Percentiles rank a stretch among this genome's conserved stretches.
These are phyloP conservation scores for Colletotrichum magnum DNA, from an alignment of 2,329 filamentous ascomycete genomes.

Conservation along the genomic window DNA sequence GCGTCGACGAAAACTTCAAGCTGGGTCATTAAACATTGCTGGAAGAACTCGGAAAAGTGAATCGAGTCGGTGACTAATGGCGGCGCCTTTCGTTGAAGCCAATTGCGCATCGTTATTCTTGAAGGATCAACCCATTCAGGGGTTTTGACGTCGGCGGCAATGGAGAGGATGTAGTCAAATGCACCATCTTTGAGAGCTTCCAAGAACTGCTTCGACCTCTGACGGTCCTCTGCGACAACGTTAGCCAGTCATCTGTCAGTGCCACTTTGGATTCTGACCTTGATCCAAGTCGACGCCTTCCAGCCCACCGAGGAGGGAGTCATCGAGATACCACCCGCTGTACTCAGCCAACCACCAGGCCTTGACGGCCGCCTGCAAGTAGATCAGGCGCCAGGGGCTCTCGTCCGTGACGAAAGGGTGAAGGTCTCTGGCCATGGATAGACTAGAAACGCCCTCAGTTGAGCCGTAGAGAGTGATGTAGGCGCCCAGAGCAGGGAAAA, in stretches of 20 bases:
- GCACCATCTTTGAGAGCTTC: conserved; percentile 88
- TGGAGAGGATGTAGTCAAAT: conserved; percentile 90
- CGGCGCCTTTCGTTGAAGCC: conserved; percentile 85
- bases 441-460: conserved; percentile 76
- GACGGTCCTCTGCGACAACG: conserved; percentile 72
- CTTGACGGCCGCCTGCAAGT: conserved; percentile 83
- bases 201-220: conserved; percentile 80
- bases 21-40: conserved; percentile 80
- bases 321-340: conserved; percentile 88
- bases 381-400: conserved; percentile 78
- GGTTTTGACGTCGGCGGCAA: conserved; percentile 85
- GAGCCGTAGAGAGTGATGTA: conserved; percentile 86
- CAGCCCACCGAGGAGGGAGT: conserved; percentile 56
- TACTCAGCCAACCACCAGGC: conserved; percentile 95
- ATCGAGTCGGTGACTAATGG: conserved; percentile 77
- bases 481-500: conserved; percentile 83
- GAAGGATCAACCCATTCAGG: conserved; percentile 91
- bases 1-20: conserved; percentile 91
- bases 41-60: conserved; percentile 80
- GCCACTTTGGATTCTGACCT: conserved; percentile 51
- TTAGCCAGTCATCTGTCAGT: conserved; percentile 21
- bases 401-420: conserved; percentile 79
- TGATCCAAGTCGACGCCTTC: conserved; percentile 73
- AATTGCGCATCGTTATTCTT: conserved; percentile 84
- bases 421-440: conserved; percentile 78